These are phyloP conservation scores for Stagonosporopsis rhizophila DNA, from an alignment of 2,329 filamentous ascomycete species.

Conservation along the genomic window DNA sequence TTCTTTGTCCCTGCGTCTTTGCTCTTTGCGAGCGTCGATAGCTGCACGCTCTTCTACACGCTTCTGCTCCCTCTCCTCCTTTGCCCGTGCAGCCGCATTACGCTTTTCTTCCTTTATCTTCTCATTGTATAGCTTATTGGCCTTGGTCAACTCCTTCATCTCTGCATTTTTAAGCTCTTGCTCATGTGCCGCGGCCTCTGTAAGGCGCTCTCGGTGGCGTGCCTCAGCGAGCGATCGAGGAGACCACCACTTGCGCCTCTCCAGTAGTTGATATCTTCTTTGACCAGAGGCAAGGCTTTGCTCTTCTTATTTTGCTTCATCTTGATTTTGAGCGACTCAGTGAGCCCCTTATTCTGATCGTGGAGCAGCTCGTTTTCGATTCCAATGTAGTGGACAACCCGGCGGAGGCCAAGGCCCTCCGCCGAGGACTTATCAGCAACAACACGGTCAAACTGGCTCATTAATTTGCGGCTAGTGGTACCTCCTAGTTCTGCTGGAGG, in stretches of 20 bases:
- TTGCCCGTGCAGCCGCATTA: neutral
- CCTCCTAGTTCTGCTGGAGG: neutral
- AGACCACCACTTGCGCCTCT: neutral
- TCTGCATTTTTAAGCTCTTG: neutral
- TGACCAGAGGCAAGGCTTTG: neutral
- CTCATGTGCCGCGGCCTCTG: neutral
- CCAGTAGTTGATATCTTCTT: neutral
- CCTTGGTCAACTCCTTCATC: neutral
- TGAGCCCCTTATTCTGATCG: neutral
- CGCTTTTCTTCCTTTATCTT: neutral
- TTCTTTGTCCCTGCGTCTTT: neutral
- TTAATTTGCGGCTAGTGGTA: neutral
- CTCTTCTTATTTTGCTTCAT: slow-evolving; percentile 3
- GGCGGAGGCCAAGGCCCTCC: neutral
- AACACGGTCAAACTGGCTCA: neutral
- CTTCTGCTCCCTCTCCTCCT: neutral
- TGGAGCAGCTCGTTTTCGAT: neutral
- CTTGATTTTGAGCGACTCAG: neutral
- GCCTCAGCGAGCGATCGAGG: neutral
- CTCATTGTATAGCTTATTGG: neutral
- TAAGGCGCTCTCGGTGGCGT: neutral
- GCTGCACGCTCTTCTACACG: neutral
- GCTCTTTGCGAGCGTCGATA: neutral
- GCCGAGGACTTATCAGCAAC: neutral
- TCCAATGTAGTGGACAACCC: neutral